Percentiles rank a stretch among this genome's conserved stretches.
Evolutionary conservation across 805 yeast genomes (phyloP).

Genomic region (Myxozyma neglecta): DNA sequence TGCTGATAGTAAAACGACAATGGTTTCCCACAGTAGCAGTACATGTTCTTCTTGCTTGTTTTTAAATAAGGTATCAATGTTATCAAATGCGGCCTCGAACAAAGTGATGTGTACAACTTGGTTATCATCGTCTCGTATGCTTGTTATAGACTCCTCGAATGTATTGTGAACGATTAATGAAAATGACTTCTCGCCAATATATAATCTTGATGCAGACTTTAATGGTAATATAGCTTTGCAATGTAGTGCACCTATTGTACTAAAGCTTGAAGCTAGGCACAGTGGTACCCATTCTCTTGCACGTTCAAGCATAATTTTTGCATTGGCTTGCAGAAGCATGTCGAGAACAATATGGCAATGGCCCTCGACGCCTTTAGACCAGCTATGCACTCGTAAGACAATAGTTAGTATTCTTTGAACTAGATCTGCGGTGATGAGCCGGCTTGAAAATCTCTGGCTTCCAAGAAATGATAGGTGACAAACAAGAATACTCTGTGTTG

Average conservation of each 20-base stretch:
- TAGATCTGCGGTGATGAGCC: constrained; percentile 1
- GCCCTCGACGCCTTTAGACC: constrained; percentile 17
- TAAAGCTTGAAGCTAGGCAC: constrained; percentile 9
- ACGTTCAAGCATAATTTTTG: constrained; percentile 12
- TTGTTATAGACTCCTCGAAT: constrained; percentile 2
- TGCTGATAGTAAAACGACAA: constrained; percentile 6
- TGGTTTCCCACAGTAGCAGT: constrained; percentile 18
- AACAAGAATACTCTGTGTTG: constrained; percentile 6
- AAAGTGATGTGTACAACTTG: background rate
- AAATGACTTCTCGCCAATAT: constrained; percentile 9
- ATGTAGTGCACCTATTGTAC: constrained; percentile 11
- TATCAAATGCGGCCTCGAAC: constrained; percentile 5
- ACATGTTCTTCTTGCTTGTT: constrained; percentile 21
- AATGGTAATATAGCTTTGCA: constrained; percentile 14
- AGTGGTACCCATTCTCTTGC: constrained; percentile 27
- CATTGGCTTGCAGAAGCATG: constrained; percentile 3
- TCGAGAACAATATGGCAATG: constrained; percentile 14
- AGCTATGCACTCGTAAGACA: background rate
- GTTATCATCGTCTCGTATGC: background rate
- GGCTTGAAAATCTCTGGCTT: constrained; percentile 12
- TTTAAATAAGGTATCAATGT: constrained; percentile 9
- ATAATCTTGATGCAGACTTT: constrained; percentile 2
- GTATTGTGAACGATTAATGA: constrained; percentile 5
- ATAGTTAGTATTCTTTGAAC: constrained; percentile 11
- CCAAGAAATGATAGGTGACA: constrained; percentile 18